These are phyloP conservation scores for Penicillium cataractarum DNA, from an alignment of 495 filamentous ascomycete genomes.

Conservation along the genomic window DNA sequence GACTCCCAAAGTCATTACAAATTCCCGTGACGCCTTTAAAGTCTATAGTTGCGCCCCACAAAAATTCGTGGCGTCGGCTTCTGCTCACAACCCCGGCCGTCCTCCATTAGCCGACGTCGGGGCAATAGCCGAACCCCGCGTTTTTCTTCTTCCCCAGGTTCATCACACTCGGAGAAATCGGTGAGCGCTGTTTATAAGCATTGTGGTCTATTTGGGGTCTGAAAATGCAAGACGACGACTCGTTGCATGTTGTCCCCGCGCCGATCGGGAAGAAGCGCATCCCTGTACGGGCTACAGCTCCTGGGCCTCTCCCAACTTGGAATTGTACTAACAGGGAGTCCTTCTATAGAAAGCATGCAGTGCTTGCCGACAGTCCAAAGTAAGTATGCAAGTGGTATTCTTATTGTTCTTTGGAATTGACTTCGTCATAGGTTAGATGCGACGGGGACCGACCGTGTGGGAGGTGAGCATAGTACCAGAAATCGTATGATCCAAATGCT, in stretches of 20 bases:
- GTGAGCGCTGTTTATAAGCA: not conserved
- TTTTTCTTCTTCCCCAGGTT: constrained; percentile 21
- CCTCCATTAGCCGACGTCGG: constrained; percentile 20
- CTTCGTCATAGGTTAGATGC: constrained; percentile 37
- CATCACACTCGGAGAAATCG: not conserved
- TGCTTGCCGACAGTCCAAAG: constrained; percentile 44
- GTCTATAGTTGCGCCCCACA: not conserved
- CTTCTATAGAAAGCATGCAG: constrained; percentile 41
- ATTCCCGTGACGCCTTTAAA: not conserved
- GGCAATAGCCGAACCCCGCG: constrained; percentile 34
- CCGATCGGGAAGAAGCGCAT: constrained; percentile 44
- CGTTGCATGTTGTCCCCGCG: constrained; percentile 29
- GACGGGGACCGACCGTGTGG: constrained; percentile 45
- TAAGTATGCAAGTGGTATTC: constrained; percentile 5
- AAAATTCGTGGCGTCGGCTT: not conserved
- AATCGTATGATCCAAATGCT: not conserved
- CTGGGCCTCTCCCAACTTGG: not conserved
- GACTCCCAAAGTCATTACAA: not conserved
- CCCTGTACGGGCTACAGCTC: constrained; percentile 29
- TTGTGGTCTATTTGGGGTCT: not conserved
- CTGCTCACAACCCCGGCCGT: not conserved
- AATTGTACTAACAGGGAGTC: not conserved
- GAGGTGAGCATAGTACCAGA: constrained; percentile 24
- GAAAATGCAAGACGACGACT: constrained; percentile 33
- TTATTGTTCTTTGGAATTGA: not conserved